phyloP scores from a whole-genome alignment of 2,329 filamentous ascomycete species.

The Aspergillus sp. region DNA sequence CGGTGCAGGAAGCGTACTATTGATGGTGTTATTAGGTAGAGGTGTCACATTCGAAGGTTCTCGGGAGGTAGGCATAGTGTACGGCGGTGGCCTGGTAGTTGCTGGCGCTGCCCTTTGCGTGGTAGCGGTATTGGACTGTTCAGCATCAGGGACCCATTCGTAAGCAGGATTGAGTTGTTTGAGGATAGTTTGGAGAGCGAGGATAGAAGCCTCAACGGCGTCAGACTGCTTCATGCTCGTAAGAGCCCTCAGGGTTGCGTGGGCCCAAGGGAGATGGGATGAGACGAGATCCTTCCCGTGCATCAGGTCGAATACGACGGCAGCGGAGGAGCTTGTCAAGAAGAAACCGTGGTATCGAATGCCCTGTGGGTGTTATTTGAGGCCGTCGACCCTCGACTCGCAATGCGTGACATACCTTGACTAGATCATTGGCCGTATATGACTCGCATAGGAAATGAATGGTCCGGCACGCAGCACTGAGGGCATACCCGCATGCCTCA shows the following conservation, averaged over 20 bases:
- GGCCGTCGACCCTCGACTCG: background rate
- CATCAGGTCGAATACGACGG: conserved; percentile 46
- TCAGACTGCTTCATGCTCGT: conserved; percentile 36
- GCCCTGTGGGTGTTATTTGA: conserved; percentile 30
- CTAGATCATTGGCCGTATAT: conserved; percentile 41
- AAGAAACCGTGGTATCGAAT: conserved; percentile 49
- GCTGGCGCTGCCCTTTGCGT: background rate
- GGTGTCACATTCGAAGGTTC: no score
- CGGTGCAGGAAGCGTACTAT: background rate
- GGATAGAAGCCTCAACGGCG: conserved; percentile 29
- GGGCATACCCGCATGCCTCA: conserved; percentile 44
- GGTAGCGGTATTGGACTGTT: background rate
- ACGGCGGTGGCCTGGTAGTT: background rate
- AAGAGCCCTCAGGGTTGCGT: conserved; percentile 38
- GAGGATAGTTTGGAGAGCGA: conserved; percentile 34
- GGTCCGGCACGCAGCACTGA: conserved; percentile 43
- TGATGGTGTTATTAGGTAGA: background rate
- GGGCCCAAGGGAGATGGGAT: conserved; percentile 46
- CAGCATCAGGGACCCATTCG: conserved; percentile 22
- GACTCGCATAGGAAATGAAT: conserved; percentile 44
- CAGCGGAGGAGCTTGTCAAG: conserved; percentile 43
- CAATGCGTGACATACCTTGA: conserved; percentile 32
- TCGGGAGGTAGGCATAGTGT: background rate
- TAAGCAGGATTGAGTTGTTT: conserved; percentile 32
- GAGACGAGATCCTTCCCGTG: conserved; percentile 38